phyloP scores from a whole-genome alignment of 257 asterid genomes.

The Ballota nigra region DNA sequence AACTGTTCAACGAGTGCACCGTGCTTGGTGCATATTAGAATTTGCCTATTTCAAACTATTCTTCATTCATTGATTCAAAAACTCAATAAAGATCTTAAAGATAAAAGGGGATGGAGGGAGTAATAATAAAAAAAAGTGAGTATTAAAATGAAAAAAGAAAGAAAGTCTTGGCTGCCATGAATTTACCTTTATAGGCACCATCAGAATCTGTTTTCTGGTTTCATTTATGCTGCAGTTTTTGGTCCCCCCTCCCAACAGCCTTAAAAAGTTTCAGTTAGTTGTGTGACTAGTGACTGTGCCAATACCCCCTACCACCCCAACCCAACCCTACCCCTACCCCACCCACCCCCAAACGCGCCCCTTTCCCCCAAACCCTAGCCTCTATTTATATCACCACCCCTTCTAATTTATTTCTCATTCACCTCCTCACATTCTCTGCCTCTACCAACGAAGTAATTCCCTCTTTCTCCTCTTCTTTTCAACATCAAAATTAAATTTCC shows the following conservation, averaged over 20 bases:
- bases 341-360: not conserved
- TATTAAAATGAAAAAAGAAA: too few relatives aligned
- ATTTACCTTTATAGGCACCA: not conserved
- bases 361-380: not conserved
- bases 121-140: too few relatives aligned
- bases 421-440: not conserved
- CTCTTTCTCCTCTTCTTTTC: not conserved
- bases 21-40: too few relatives aligned
- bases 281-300: not conserved
- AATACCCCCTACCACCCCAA: not conserved
- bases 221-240: constrained; percentile 12
- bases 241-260: constrained; percentile 37
- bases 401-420: constrained; percentile 16
- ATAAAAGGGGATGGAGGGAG: too few relatives aligned
- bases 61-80: too few relatives aligned
- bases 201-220: constrained; percentile 20
- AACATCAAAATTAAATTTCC: not conserved
- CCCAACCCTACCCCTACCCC: not conserved
- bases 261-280: constrained; percentile 32
- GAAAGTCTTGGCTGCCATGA: not conserved
- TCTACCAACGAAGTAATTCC: constrained; percentile 18
- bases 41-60: too few relatives aligned
- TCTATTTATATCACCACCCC: constrained; percentile 40
- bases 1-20: too few relatives aligned
- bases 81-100: too few relatives aligned